Conservation (phyloP, 768 basidiomycete genomes). For the Mycena latifolia region DNA sequence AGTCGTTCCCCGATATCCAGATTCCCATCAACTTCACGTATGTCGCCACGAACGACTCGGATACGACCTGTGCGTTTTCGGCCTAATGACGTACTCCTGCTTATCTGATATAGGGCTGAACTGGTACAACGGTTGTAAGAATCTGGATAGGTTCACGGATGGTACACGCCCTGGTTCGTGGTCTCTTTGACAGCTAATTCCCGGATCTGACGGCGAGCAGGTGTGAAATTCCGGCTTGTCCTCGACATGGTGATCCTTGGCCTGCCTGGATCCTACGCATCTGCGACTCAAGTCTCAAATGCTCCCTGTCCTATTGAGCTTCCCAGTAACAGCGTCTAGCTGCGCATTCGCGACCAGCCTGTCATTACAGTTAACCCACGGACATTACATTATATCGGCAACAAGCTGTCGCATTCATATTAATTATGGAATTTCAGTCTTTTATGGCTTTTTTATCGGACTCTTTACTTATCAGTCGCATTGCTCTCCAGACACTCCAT, state of each 20-base stretch:
- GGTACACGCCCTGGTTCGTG: conserved; percentile 73
- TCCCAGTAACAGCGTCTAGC: conserved; percentile 62
- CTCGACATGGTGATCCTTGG: conserved; percentile 80
- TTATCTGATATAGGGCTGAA: conserved; percentile 63
- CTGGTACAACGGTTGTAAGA: conserved; percentile 85
- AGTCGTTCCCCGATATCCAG: conserved; percentile 70
- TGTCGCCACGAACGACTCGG: conserved; percentile 80
- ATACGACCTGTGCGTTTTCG: conserved; percentile 78
- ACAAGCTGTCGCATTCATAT: conserved; percentile 12
- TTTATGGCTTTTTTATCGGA: neutral
- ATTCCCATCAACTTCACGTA: conserved; percentile 91
- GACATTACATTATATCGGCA: conserved; percentile 8
- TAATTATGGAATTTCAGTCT: conserved; percentile 32
- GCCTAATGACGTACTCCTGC: conserved; percentile 13
- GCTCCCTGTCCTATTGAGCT: conserved; percentile 82
- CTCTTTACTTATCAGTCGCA: conserved; percentile 22
- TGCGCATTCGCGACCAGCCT: neutral
- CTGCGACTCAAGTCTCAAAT: conserved; percentile 68
- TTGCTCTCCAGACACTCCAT: conserved; percentile 25
- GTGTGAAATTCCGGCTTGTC: conserved; percentile 74
- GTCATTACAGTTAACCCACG: conserved; percentile 24
- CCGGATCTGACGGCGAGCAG: conserved; percentile 41
- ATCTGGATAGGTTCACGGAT: conserved; percentile 59
- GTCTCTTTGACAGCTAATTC: neutral
- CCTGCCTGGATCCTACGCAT: conserved; percentile 62